Base-by-base conservation (phyloP, 2,329 filamentous ascomycete genomes). In the Aciculosporium take region DNA sequence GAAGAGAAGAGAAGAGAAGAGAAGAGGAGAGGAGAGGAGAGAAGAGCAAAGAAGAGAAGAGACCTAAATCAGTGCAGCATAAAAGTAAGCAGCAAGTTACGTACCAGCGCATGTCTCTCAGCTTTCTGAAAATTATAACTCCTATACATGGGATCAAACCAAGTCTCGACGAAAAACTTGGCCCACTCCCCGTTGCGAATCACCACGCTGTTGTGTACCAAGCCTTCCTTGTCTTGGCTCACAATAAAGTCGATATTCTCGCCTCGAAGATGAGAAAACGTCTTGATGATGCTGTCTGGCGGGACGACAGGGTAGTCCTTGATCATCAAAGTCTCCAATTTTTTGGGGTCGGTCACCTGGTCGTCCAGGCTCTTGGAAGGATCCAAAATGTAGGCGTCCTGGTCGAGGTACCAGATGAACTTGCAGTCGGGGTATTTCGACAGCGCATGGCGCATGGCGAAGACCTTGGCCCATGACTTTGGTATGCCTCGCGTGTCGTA, bases 51-150 rank as follows among this genome's bases (percentile, higher is more conserved):
- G 9, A 28, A 28, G 13, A 28, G 13, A 28, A 8, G 9, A 28
- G 13, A 8, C 8, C 23, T 30, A 25, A n/a, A n/a, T n/a, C n/a
- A n/a, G n/a, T n/a, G n/a, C n/a, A n/a, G n/a, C n/a, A n/a, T n/a
- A n/a, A n/a, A n/a, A n/a, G n/a, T n/a, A n/a, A n/a, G n/a, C n/a
- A n/a, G n/a, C n/a, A n/a, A n/a, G n/a, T n/a, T n/a, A 59, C 78
- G 57, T 68, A 87, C 91, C 66, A 98, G 63, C 39, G 89, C 88
- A 66, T 98, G 89, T 20, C 72, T 76, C 61, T 98, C 91, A 0
- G 86, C 88, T 59, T 93, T 95, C 56, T 93, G 85, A 56, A 98
- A 98, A 57, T 94, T 94, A 65, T 98, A 98, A 50, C 72, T 84
- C 48, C 89, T 74, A 63, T 94, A 98, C 33, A 96, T 67, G 37